Base-by-base conservation (phyloP, 2,329 filamentous ascomycete genomes). In the Clarireedia monteithiana region DNA sequence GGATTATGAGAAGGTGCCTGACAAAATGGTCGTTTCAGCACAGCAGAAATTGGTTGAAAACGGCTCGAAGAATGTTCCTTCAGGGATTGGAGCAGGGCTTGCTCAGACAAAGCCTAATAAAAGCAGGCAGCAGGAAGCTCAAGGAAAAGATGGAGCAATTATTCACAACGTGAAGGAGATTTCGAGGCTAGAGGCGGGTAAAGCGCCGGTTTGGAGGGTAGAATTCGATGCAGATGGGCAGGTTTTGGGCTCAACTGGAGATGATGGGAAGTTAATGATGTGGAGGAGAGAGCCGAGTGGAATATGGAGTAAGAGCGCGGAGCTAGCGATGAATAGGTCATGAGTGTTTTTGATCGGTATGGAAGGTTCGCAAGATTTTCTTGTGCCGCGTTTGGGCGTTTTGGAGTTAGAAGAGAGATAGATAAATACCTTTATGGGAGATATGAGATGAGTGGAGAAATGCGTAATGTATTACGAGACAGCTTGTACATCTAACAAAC, bases 121-220 rank as follows among this genome's bases (percentile, higher is more conserved):
- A 4, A 78, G 80, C 58, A 72, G 80, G 34, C 76, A 75, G 30
- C 76, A 75, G 26, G 63, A 63, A 45, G 54, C 54, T 6, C 55
- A 60, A 20, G 77, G 79, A 5, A 80, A 80, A 26, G 81, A 83
- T 3, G 86, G 86, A 0, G 82, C 87, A 63, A 76, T 91, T 24
- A 76, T 74, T 58, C 87, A 91, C 67, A 74, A 76, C 1, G 76
- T 76, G 20, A 79, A 77, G 60, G 80, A 89, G 63, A 77, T 88
- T 1, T 85, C 85, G 7, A 81, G 79, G 64, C 77, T 91, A 7
- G 82, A 84, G 50, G 81, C 78, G 52, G 83, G 88, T 66, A 79
- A 82, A 50, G 84, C 82, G 17, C 86, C 86, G 1, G 85, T 90
- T 1, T 92, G 88, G 88, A 76, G 86, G 23, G 83, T 91, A 2